Evolutionary conservation across 2,329 filamentous ascomycete species (phyloP).

Genomic region (Aspergillus pseudotamarii): DNA sequence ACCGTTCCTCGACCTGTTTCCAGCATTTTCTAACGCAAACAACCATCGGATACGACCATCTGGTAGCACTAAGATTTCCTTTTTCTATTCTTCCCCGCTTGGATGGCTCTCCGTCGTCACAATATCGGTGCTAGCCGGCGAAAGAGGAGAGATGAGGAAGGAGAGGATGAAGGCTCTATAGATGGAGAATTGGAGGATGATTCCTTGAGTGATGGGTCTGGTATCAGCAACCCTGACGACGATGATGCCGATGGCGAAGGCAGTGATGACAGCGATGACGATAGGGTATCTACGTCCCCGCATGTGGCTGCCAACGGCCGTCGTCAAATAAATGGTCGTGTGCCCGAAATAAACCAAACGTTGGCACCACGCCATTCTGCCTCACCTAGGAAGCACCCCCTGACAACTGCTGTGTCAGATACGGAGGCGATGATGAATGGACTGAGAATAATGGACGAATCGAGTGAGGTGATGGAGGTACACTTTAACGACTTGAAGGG

Average conservation of each 20-base stretch:
- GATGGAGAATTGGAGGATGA: conserved; percentile 60
- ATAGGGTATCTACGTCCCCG: conserved; percentile 44
- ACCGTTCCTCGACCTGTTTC: conserved; percentile 14
- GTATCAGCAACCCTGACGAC: conserved; percentile 59
- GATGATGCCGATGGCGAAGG: conserved; percentile 63
- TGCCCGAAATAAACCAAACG: conserved; percentile 29
- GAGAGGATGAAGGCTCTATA: conserved; percentile 52
- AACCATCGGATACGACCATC: not conserved
- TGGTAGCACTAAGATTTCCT: not conserved
- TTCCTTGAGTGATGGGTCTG: conserved; percentile 65
- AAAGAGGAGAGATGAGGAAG: conserved; percentile 51
- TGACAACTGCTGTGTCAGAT: conserved; percentile 52
- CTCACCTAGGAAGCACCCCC: conserved; percentile 34
- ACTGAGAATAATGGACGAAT: conserved; percentile 50
- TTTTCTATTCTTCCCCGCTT: conserved; percentile 12
- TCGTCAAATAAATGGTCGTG: conserved; percentile 31
- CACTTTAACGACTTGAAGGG: conserved; percentile 54
- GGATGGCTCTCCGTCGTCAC: conserved; percentile 49
- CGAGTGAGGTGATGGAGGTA: conserved; percentile 43
- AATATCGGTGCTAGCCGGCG: conserved; percentile 50
- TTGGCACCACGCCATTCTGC: conserved; percentile 39
- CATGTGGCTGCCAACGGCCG: conserved; percentile 26
- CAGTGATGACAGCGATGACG: conserved; percentile 59
- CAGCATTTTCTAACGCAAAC: conserved; percentile 1
- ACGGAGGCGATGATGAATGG: conserved; percentile 66